These are phyloP conservation scores for Colletotrichum gloeosporioides DNA, from an alignment of 2,329 filamentous ascomycete species.

Conservation along the genomic window DNA sequence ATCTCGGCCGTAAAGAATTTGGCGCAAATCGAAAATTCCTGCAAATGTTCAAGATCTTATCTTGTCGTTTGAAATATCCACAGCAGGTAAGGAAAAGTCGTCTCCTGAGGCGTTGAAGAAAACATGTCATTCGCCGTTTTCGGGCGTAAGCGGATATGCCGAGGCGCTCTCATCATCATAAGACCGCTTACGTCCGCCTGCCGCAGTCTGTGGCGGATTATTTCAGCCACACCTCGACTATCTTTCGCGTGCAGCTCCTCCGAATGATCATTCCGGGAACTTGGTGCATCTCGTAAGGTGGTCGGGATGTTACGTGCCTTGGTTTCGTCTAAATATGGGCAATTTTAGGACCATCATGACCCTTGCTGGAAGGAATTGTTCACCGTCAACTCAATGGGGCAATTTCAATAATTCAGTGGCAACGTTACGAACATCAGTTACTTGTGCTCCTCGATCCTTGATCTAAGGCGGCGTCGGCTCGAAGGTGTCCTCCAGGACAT, in stretches of 20 bases:
- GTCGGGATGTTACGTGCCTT: neutral
- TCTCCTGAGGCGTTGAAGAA: neutral
- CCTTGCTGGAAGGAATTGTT: neutral
- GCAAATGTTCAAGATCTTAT: neutral
- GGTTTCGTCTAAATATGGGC: neutral
- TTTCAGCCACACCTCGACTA: neutral
- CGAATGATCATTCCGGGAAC: neutral
- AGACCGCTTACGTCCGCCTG: neutral
- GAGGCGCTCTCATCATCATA: neutral
- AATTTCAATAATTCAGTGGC: neutral
- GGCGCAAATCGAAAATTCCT: neutral
- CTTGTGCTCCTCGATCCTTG: neutral
- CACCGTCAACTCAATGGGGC: neutral
- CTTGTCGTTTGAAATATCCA: neutral
- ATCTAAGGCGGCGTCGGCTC: neutral
- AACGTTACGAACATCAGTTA: neutral
- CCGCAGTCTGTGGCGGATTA: neutral
- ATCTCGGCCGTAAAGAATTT: neutral
- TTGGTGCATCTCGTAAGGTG: neutral
- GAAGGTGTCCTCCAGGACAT: constrained; percentile 1
- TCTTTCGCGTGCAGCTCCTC: neutral
- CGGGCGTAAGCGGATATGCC: neutral
- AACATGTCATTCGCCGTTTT: neutral
- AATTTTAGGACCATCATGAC: neutral
- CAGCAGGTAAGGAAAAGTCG: neutral